Base-by-base conservation (phyloP, 2,329 filamentous ascomycete species). In the Epichloe hybrida region DNA sequence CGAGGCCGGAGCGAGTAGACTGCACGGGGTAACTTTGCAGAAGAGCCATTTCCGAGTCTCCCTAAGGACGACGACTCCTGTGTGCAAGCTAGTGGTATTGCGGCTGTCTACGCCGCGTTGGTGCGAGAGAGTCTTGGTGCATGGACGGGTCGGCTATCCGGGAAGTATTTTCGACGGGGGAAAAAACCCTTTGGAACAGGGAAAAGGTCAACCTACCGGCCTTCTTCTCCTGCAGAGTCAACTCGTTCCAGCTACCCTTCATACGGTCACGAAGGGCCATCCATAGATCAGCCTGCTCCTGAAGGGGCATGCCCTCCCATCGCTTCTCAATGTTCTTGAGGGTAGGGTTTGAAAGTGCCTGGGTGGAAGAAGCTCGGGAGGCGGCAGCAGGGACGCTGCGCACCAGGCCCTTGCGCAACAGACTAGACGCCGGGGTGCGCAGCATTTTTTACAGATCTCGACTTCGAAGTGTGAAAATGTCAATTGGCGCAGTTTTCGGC, bases 231-330 rank as follows among this genome's bases (percentile, higher is more conserved):
- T 93, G 86, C 65, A 94, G 61, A 49, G 93, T 96, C 75, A 98
- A 76, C 67, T 97, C 88, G 66, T 84, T 81, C 93, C 93, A 98
- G 77, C 88, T 89, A 63, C 80, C 83, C 86, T 95, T 96, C 93
- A 98, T 98, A 67, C 93, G 86, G 75, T 98, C 93, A 72, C 93
- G 82, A 71, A 98, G 78, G 62, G 86, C 78, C 93, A 98, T 98
- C 93, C 93, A 98, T 63, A 98, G 77, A 68, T 98, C 93, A 60
- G 93, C 93, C 82, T 98, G 93, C 81, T 98, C 93, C 79, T 95
- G 89, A 58, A 93, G 88, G 53, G 91, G 90, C 87, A 97, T 90
- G 57, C 77, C 81, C 77, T 98, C 93, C 93, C 93, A 98, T 77
- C 93, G 81, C 84, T 95, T 96, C 83, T 98, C 93, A 67, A 98